Conservation (phyloP, 202 grass and related monocot species). For the Zizania palustris region DNA sequence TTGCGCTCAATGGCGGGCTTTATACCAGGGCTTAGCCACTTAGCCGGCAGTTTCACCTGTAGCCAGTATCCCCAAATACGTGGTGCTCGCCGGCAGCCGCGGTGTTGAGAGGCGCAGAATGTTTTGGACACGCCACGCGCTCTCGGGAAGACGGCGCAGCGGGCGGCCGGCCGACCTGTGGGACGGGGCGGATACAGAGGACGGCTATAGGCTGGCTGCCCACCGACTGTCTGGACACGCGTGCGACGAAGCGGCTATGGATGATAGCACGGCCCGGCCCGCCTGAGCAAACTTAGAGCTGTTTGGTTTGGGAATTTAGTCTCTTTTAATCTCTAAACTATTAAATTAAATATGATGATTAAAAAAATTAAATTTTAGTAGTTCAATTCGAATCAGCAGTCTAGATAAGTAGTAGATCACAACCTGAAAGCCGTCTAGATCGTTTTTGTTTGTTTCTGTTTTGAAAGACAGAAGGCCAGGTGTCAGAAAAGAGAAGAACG, state of each 20-base stretch:
- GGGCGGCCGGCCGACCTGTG: conserved; percentile 4
- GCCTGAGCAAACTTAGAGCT: too few relatives aligned
- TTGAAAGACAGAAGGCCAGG: background rate
- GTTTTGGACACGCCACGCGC: conserved; percentile 39
- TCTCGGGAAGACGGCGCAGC: background rate
- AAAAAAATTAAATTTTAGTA: too few relatives aligned
- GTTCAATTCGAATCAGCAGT: background rate
- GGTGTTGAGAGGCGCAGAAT: conserved; percentile 18
- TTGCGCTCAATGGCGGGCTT: background rate
- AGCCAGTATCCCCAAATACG: background rate
- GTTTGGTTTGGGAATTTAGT: too few relatives aligned
- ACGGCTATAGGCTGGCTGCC: background rate
- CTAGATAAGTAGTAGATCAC: too few relatives aligned
- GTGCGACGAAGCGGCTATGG: conserved; percentile 5
- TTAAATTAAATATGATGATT: too few relatives aligned
- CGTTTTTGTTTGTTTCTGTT: background rate
- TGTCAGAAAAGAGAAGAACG: too few relatives aligned
- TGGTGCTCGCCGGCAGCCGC: conserved; percentile 15
- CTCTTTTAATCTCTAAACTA: too few relatives aligned
- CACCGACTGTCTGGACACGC: conserved; percentile 53
- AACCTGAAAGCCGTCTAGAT: background rate
- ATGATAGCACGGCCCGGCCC: background rate
- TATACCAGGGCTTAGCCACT: too few relatives aligned
- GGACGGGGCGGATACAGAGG: background rate
- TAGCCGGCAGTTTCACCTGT: too few relatives aligned